A percentile compares a stretch with the other conserved stretches of the same genome.
Conservation (phyloP, 306 rosid genomes). For the Medicago arabica region DNA sequence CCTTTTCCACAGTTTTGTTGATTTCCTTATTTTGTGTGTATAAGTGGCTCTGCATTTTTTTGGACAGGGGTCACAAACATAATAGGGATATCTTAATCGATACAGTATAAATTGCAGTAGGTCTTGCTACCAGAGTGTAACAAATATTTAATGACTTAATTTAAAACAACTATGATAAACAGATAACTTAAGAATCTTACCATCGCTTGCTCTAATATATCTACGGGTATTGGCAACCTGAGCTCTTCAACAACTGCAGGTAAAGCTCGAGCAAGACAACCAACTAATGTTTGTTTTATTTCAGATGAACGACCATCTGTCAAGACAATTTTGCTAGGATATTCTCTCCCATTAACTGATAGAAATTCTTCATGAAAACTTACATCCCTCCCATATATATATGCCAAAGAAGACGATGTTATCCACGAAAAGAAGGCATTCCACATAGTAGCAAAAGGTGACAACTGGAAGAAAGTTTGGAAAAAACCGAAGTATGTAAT, state of each 20-base stretch:
- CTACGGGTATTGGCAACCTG: conserved; percentile 70
- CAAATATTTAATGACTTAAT: conserved; percentile 26
- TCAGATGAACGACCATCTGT: conserved; percentile 87
- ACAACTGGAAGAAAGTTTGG: conserved; percentile 58
- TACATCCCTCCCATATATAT: conserved; percentile 86
- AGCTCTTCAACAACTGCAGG: conserved; percentile 79
- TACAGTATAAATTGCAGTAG: background rate
- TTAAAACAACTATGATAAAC: conserved; percentile 13
- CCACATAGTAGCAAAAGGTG: conserved; percentile 92
- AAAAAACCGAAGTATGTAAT: conserved; percentile 13
- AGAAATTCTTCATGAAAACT: conserved; percentile 77
- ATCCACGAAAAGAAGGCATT: conserved; percentile 82
- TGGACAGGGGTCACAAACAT: background rate
- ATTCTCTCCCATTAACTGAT: conserved; percentile 71
- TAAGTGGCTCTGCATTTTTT: background rate
- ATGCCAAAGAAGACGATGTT: conserved; percentile 81
- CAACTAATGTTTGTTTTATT: conserved; percentile 83
- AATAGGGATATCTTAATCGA: conserved; percentile 16
- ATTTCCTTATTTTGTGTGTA: background rate
- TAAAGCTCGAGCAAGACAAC: conserved; percentile 84
- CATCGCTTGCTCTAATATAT: conserved; percentile 89
- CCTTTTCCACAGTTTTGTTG: background rate
- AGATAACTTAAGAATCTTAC: conserved; percentile 53
- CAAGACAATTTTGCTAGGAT: conserved; percentile 68
- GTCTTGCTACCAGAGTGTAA: conserved; percentile 9